Evolutionary conservation across 805 yeast species (phyloP).

Genomic region (Metschnikowia borealis): DNA sequence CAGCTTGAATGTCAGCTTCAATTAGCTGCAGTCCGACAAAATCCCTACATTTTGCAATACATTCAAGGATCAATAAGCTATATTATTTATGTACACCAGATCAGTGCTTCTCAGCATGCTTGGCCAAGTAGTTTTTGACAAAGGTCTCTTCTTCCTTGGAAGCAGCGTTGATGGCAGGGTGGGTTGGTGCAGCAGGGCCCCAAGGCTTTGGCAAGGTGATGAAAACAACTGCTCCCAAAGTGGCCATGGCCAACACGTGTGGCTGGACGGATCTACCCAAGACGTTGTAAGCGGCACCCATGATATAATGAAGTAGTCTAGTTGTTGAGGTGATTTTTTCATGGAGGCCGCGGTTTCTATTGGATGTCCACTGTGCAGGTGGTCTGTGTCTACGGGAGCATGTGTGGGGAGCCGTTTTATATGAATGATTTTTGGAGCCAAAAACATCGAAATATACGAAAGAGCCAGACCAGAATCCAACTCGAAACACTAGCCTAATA

Average conservation of each 20-base stretch:
- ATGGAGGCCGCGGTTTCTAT: constrained; percentile 12
- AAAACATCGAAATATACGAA: too few relatives aligned
- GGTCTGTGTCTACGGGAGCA: background rate
- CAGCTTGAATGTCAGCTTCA: too few relatives aligned
- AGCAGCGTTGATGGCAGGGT: constrained; percentile 69
- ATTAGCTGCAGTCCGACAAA: background rate
- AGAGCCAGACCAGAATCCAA: background rate
- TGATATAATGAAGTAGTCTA: constrained; percentile 20
- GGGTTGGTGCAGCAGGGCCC: constrained; percentile 55
- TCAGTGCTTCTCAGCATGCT: constrained; percentile 28
- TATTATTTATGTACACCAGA: background rate
- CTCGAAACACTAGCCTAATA: background rate
- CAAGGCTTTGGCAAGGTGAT: constrained; percentile 72
- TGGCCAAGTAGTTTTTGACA: constrained; percentile 63
- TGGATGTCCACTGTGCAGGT: constrained; percentile 10
- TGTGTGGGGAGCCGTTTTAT: background rate
- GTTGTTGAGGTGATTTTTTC: background rate
- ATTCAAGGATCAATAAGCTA: background rate
- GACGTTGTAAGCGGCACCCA: constrained; percentile 84
- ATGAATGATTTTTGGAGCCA: background rate
- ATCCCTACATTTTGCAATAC: background rate
- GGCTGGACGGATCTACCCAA: constrained; percentile 83
- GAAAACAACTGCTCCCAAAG: constrained; percentile 65
- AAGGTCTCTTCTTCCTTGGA: constrained; percentile 88
- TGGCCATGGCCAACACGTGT: constrained; percentile 77